Percentiles rank a stretch among this genome's conserved stretches.
phyloP scores from a whole-genome alignment of 2,329 filamentous ascomycete genomes.

The Calonectria hawksworthii region DNA sequence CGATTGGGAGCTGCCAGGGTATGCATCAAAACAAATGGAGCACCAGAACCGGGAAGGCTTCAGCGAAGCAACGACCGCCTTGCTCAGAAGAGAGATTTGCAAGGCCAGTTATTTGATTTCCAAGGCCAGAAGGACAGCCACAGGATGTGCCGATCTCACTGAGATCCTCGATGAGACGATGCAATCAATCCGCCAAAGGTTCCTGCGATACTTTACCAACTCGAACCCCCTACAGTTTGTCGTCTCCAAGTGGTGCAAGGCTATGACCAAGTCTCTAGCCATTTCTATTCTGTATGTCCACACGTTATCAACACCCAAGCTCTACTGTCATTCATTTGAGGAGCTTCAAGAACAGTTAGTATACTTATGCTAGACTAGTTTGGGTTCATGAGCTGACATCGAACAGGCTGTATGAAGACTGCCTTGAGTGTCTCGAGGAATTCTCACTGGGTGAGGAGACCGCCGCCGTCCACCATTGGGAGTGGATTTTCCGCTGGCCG shows the following conservation, averaged over 20 bases:
- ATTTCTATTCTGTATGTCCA: neutral
- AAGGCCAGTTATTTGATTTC: neutral
- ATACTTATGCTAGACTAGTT: neutral
- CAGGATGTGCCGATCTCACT: neutral
- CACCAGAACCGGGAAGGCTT: neutral
- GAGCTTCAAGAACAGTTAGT: neutral
- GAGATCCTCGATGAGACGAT: neutral
- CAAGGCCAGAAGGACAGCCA: neutral
- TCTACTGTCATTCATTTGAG: neutral
- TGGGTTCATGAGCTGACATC: neutral
- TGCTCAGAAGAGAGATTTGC: neutral
- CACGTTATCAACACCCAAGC: neutral
- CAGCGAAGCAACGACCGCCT: neutral
- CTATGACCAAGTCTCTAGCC: neutral
- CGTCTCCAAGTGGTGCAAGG: neutral
- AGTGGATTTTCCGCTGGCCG: constrained; percentile 1
- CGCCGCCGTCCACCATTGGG: neutral
- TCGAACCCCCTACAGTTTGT: neutral
- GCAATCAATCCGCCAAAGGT: neutral
- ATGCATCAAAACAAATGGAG: neutral
- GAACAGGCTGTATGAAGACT: neutral
- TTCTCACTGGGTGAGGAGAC: neutral
- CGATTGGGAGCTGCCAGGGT: neutral
- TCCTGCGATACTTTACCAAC: neutral
- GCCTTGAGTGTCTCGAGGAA: neutral